phyloP scores from a whole-genome alignment of 768 basidiomycete species.

The Tricholoma sp. region DNA sequence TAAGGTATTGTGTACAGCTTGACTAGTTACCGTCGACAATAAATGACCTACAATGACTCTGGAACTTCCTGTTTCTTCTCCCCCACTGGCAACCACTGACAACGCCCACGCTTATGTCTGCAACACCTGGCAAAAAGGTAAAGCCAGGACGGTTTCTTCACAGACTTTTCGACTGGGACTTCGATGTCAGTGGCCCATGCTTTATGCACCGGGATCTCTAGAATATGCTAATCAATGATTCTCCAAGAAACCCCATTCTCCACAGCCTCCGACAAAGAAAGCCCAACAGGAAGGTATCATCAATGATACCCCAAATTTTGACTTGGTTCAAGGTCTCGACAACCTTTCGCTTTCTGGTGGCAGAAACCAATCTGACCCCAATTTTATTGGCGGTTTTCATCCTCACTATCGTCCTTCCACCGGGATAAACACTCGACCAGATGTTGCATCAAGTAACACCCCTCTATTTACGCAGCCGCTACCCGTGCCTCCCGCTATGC shows the following conservation, averaged over 20 bases:
- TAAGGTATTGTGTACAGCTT: background rate
- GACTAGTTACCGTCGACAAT: background rate
- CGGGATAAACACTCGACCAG: background rate
- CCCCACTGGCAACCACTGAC: background rate
- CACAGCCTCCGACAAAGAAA: constrained; percentile 16
- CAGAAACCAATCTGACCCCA: constrained; percentile 4
- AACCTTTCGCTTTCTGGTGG: constrained; percentile 18
- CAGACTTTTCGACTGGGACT: constrained; percentile 18
- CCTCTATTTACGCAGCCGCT: constrained; percentile 2
- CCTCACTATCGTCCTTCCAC: background rate
- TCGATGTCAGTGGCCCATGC: constrained; percentile 9
- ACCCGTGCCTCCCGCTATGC: constrained; percentile 24
- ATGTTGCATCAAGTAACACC: background rate
- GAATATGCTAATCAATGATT: background rate
- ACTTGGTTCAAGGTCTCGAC: constrained; percentile 23
- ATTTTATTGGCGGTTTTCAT: constrained; percentile 50
- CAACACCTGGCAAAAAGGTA: constrained; percentile 6
- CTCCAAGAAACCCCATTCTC: background rate
- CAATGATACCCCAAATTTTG: constrained; percentile 4
- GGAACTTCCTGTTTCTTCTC: background rate
- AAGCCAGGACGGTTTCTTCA: constrained; percentile 15
- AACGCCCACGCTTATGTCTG: constrained; percentile 1
- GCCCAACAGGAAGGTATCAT: background rate
- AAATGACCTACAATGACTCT: background rate
- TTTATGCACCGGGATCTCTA: background rate